Evolutionary conservation across 192 early-diverging fungal species (phyloP).

Genomic region (Dispira parvispora): DNA sequence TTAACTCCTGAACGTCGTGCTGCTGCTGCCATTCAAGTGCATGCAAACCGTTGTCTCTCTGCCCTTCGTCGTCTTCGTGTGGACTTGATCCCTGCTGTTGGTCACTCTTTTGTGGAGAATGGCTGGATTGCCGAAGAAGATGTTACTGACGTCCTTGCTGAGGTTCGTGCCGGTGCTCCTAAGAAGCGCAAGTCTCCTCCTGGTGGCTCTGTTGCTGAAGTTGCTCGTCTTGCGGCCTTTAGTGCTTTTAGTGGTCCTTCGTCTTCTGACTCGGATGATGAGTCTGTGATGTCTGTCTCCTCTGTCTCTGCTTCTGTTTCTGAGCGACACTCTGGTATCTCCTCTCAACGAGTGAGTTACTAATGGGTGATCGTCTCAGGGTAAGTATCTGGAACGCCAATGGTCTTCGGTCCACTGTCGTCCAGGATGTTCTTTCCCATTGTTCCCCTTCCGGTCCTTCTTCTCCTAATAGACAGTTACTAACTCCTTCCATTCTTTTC

Average conservation of each 20-base stretch:
- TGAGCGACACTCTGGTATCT: slow-evolving; percentile 4
- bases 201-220: slow-evolving; percentile 4
- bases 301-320: slow-evolving; percentile 4
- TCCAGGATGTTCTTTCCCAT: slow-evolving; percentile 4
- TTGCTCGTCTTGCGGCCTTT: slow-evolving; percentile 4
- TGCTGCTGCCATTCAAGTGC: slow-evolving; percentile 4
- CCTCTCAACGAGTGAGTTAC: neutral
- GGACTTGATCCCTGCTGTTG: slow-evolving; percentile 4
- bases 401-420: slow-evolving; percentile 3
- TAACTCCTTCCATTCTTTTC: slow-evolving; percentile 4
- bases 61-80: slow-evolving; percentile 3
- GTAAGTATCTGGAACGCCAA: slow-evolving; percentile 4
- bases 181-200: slow-evolving; percentile 4
- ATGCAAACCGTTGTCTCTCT: slow-evolving; percentile 4
- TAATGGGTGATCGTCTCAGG: slow-evolving; percentile 4
- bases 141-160: slow-evolving; percentile 4
- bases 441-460: slow-evolving; percentile 2
- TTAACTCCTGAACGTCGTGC: slow-evolving; percentile 4
- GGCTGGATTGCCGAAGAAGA: slow-evolving; percentile 4
- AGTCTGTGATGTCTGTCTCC: slow-evolving; percentile 4
- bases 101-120: slow-evolving; percentile 4
- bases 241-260: slow-evolving; percentile 4
- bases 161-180: slow-evolving; percentile 3
- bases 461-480: slow-evolving; percentile 4
- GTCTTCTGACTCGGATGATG: slow-evolving; percentile 4